Evolutionary conservation across 2,329 filamentous ascomycete genomes (phyloP).

Genomic region (Aspergillus aculeatinus): DNA sequence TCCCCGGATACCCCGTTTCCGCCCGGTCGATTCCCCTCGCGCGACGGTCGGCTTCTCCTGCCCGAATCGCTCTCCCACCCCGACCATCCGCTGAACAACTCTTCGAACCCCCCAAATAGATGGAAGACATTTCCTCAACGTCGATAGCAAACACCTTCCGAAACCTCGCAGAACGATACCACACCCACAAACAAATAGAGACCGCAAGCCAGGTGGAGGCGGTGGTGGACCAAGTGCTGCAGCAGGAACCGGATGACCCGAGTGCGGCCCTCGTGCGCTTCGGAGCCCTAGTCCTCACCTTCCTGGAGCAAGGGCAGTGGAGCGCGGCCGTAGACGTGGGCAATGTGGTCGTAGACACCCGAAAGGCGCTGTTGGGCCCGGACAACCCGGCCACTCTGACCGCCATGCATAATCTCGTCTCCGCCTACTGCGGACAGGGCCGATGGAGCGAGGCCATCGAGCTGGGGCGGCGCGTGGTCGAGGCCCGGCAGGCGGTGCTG

Average conservation of each 20-base stretch:
- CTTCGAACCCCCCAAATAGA: not conserved
- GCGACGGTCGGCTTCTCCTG: not conserved
- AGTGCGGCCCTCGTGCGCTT: not conserved
- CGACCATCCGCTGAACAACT: not conserved
- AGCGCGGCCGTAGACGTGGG: slow-evolving; percentile 7
- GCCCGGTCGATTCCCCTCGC: not conserved
- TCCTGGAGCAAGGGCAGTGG: slow-evolving; percentile 8
- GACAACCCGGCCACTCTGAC: slow-evolving; percentile 5
- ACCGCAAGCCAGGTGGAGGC: not conserved
- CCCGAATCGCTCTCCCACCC: not conserved
- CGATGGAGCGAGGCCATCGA: slow-evolving; percentile 10
- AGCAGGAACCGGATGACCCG: not conserved
- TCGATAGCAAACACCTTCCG: not conserved
- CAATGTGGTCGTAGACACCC: slow-evolving; percentile 3
- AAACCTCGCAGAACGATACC: not conserved
- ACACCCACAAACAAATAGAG: not conserved
- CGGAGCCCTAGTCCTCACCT: slow-evolving; percentile 6
- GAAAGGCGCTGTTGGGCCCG: not conserved
- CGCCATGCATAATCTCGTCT: slow-evolving; percentile 9
- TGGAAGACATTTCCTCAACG: not conserved
- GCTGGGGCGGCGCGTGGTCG: slow-evolving; percentile 3
- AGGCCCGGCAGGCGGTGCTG: not conserved
- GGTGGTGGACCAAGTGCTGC: not conserved
- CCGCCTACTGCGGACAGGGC: slow-evolving; percentile 10
- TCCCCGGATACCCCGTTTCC: not conserved